These are phyloP conservation scores for Herpotrichia juniperi DNA, from an alignment of 2,329 filamentous ascomycete species.

Conservation along the genomic window DNA sequence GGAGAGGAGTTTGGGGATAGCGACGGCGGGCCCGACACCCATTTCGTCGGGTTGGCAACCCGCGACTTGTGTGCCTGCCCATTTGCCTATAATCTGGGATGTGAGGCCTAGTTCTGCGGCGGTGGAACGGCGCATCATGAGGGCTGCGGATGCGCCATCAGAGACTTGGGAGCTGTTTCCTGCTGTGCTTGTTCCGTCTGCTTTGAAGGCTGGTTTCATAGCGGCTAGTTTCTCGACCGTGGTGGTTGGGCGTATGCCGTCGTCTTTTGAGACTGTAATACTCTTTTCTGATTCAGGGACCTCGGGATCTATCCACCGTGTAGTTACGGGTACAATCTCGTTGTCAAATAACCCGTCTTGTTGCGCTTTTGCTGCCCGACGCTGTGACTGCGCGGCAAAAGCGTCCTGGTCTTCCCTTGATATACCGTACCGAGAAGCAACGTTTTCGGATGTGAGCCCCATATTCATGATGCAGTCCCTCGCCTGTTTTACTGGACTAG, in stretches of 20 bases:
- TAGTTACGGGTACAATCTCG: conserved; percentile 83
- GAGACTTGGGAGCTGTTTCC: conserved; percentile 86
- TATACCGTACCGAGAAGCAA: conserved; percentile 78
- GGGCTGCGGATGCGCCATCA: conserved; percentile 82
- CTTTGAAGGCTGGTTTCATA: conserved; percentile 85
- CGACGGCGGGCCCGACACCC: conserved; percentile 86
- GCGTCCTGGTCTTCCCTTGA: conserved; percentile 78
- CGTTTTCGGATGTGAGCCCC: conserved; percentile 90
- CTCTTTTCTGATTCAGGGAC: conserved; percentile 55
- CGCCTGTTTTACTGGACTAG: conserved; percentile 70
- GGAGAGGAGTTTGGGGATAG: conserved; percentile 80
- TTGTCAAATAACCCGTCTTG: conserved; percentile 71
- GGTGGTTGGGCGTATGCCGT: conserved; percentile 76
- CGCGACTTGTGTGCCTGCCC: conserved; percentile 75
- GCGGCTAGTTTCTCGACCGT: conserved; percentile 73
- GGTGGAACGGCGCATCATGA: conserved; percentile 84
- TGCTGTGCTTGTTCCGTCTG: conserved; percentile 78
- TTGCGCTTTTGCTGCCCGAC: conserved; percentile 73
- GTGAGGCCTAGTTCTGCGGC: conserved; percentile 75
- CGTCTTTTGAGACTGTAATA: conserved; percentile 76
- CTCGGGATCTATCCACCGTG: conserved; percentile 69
- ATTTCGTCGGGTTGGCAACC: conserved; percentile 91
- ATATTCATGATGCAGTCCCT: conserved; percentile 92
- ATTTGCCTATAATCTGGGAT: conserved; percentile 77
- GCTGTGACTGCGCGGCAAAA: conserved; percentile 78